A percentile compares a stretch with the other conserved stretches of the same genome.
phyloP scores from a whole-genome alignment of 2,329 filamentous ascomycete genomes.

The Trichoderma sp. region DNA sequence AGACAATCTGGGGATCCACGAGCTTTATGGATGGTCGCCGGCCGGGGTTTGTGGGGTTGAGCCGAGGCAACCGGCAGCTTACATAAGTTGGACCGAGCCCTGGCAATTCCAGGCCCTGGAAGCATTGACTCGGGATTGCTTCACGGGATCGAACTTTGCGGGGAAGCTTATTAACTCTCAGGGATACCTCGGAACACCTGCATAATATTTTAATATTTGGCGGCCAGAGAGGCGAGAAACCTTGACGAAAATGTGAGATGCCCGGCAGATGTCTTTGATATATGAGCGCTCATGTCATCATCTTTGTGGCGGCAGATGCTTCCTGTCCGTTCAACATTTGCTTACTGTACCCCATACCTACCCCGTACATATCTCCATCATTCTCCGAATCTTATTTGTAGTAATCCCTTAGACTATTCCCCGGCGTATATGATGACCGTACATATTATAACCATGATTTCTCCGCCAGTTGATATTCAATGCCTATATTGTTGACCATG shows the following conservation, averaged over 20 bases:
- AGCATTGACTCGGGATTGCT: not conserved
- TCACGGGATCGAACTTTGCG: not conserved
- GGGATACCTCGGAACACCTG: not conserved
- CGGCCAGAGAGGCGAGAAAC: not conserved
- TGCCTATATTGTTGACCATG: not conserved
- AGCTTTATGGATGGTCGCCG: slow-evolving; percentile 14
- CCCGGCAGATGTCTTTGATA: not conserved
- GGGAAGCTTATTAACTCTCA: not conserved
- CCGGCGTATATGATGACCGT: not conserved
- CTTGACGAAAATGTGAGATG: not conserved
- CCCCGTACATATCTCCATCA: not conserved
- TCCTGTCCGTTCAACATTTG: not conserved
- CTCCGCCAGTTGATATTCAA: no score
- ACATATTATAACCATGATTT: no score
- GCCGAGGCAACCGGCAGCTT: slow-evolving; percentile 19
- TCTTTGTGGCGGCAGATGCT: not conserved
- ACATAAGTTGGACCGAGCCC: slow-evolving; percentile 15
- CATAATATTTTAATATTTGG: not conserved
- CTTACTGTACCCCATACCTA: not conserved
- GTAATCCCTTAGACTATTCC: not conserved
- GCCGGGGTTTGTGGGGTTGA: slow-evolving; percentile 19
- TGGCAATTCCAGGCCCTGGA: not conserved
- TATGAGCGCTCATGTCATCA: not conserved
- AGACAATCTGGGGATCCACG: slow-evolving; percentile 8
- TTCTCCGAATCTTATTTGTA: not conserved